A percentile compares a stretch with the other conserved stretches of the same genome.
Conservation (phyloP, 495 filamentous ascomycete species). For the Daldinia concentrica region DNA sequence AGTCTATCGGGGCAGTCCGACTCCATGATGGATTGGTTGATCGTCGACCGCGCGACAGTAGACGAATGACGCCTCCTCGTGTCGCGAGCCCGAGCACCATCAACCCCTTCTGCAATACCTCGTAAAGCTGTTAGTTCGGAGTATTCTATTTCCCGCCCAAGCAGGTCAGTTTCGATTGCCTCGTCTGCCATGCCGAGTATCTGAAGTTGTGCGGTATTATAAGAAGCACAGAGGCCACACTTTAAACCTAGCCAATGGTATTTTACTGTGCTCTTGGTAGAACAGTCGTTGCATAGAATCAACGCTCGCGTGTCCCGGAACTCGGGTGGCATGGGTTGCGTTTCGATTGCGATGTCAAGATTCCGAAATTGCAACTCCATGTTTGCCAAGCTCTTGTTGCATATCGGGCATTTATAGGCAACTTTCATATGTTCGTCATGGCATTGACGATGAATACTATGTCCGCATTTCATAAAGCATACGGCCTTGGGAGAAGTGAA, state of each 20-base stretch:
- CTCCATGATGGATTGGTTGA: conserved; percentile 39
- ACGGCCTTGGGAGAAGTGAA: conserved; percentile 91
- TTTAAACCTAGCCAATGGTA: conserved; percentile 97
- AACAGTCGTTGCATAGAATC: conserved; percentile 94
- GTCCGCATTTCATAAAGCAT: conserved; percentile 94
- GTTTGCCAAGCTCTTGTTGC: conserved; percentile 90
- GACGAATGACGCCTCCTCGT: conserved; percentile 50
- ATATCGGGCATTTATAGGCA: conserved; percentile 94
- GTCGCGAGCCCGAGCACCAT: conserved; percentile 30
- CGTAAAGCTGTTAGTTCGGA: conserved; percentile 24
- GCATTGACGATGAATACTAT: conserved; percentile 91
- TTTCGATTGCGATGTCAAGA: conserved; percentile 82
- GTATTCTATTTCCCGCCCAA: conserved; percentile 42
- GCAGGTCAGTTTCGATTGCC: conserved; percentile 47
- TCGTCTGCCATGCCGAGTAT: conserved; percentile 53
- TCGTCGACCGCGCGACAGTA: conserved; percentile 40
- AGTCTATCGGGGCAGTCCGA: conserved; percentile 49
- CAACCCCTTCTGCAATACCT: conserved; percentile 20
- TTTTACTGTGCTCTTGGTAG: conserved; percentile 79
- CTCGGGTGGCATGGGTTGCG: conserved; percentile 89
- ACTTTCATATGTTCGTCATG: conserved; percentile 83
- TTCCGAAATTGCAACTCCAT: conserved; percentile 97
- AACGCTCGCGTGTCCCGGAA: conserved; percentile 82
- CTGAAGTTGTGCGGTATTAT: conserved; percentile 81
- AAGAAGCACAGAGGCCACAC: conserved; percentile 84